Conservation (phyloP, 2,329 filamentous ascomycete genomes). For the Fusarium proliferatum region DNA sequence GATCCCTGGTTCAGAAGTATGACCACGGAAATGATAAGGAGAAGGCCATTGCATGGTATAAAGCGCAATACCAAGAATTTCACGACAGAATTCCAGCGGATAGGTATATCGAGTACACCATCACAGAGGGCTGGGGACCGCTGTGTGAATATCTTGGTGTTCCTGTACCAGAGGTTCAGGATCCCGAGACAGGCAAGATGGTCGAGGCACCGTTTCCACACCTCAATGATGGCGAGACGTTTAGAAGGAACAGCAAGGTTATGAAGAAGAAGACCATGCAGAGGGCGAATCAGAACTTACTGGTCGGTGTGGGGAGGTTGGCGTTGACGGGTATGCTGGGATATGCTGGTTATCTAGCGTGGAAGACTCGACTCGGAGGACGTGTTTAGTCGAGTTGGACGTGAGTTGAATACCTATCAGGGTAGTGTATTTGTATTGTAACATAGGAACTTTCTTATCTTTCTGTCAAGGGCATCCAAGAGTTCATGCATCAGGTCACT, state of each 20-base stretch:
- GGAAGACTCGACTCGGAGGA: conserved; percentile 46
- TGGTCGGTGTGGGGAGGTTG: conserved; percentile 39
- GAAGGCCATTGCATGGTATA: conserved; percentile 53
- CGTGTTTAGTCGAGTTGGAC: conserved; percentile 22
- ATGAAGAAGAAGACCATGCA: conserved; percentile 18
- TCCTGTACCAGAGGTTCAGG: conserved; percentile 49
- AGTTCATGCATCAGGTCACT: no score
- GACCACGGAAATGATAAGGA: conserved; percentile 50
- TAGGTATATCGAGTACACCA: conserved; percentile 52
- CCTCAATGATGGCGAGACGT: conserved; percentile 47
- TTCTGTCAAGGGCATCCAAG: no score
- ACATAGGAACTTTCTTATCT: no score
- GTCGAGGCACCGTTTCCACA: conserved; percentile 50
- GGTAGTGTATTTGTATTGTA: not conserved
- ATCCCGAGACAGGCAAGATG: conserved; percentile 47
- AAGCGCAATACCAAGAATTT: conserved; percentile 52
- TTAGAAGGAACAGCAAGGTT: conserved; percentile 23
- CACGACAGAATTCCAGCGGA: conserved; percentile 49
- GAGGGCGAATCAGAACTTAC: conserved; percentile 44
- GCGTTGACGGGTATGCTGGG: conserved; percentile 41
- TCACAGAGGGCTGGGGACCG: conserved; percentile 55
- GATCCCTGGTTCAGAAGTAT: conserved; percentile 41
- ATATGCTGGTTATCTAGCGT: conserved; percentile 46
- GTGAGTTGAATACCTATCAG: not conserved
- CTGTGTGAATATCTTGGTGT: conserved; percentile 55